A percentile compares a stretch with the other conserved stretches of the same genome.
Conservation (phyloP, 2,329 filamentous ascomycete species). For the Colletotrichum noveboracense region DNA sequence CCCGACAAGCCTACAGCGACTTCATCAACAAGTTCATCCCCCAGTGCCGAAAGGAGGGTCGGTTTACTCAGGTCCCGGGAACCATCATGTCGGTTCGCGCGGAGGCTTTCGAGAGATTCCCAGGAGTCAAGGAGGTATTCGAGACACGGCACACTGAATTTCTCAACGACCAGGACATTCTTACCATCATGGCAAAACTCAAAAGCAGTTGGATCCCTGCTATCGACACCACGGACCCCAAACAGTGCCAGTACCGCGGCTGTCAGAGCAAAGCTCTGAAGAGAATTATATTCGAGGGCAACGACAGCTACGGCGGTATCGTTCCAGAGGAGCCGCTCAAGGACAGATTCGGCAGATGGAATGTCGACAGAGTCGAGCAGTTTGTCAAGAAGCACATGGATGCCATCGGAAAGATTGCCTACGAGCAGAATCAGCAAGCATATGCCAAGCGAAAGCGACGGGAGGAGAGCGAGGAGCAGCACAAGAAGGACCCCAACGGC, state of each 20-base stretch:
- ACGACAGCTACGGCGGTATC: slow-evolving; percentile 40
- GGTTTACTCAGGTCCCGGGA: slow-evolving; percentile 31
- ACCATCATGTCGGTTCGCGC: slow-evolving; percentile 52
- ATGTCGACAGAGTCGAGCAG: not conserved
- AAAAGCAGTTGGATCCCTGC: slow-evolving; percentile 23
- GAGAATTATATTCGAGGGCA: slow-evolving; percentile 52
- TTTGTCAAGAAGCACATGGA: not conserved
- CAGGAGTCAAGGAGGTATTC: slow-evolving; percentile 46
- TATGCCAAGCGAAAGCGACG: not conserved
- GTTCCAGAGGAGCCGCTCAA: slow-evolving; percentile 16
- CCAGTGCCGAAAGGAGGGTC: slow-evolving; percentile 44
- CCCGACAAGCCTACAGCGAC: slow-evolving; percentile 60
- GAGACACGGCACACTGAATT: slow-evolving; percentile 45
- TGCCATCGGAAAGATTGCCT: not conserved
- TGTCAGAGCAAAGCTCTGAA: slow-evolving; percentile 48
- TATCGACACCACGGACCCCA: not conserved
- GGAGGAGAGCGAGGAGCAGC: not conserved
- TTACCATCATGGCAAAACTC: not conserved
- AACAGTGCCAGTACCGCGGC: slow-evolving; percentile 33
- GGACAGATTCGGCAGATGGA: not conserved
- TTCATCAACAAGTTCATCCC: slow-evolving; percentile 73
- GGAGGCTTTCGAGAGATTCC: slow-evolving; percentile 60
- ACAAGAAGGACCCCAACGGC: not conserved
- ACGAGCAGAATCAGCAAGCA: not conserved
- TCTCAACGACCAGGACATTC: slow-evolving; percentile 40